Evolutionary conservation across 306 rosid genomes (phyloP).

Genomic region (Pyrus communis): DNA sequence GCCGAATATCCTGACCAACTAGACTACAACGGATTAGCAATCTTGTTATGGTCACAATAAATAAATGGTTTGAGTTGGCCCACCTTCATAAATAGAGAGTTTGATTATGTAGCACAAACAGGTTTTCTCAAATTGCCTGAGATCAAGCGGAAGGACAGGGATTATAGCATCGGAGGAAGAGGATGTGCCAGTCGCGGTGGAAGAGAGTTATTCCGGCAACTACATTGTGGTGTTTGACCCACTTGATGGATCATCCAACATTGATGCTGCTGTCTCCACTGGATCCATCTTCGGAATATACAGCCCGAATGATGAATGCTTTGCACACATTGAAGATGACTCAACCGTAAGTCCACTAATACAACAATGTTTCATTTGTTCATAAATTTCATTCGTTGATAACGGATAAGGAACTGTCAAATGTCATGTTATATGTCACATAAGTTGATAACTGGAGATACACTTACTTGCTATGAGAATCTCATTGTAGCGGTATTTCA

Average conservation of each 20-base stretch:
- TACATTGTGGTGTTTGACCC: conserved; percentile 95
- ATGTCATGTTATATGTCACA: not conserved
- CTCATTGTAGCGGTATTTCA: not conserved
- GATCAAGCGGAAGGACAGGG: conserved; percentile 97
- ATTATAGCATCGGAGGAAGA: conserved; percentile 99
- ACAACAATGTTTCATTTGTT: not conserved
- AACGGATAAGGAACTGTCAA: not conserved
- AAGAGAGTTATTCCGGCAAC: conserved; percentile 97
- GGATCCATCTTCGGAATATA: conserved; percentile 97
- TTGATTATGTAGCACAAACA: conserved; percentile 6
- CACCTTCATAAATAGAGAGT: not conserved
- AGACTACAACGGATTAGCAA: conserved; percentile 18
- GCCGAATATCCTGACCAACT: conserved; percentile 6
- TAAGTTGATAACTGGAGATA: not conserved
- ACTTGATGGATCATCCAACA: conserved; percentile 94
- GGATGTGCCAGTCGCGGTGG: conserved; percentile 97
- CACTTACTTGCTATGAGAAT: not conserved
- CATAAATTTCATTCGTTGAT: not conserved
- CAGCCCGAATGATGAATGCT: conserved; percentile 92
- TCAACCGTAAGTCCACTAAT: conserved; percentile 40
- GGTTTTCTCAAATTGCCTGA: conserved; percentile 93
- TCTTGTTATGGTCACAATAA: not conserved
- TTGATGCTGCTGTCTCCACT: conserved; percentile 94
- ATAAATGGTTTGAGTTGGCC: not conserved
- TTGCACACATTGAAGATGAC: conserved; percentile 60